Percentiles rank a stretch among this genome's conserved stretches.
Evolutionary conservation across 2,329 filamentous ascomycete genomes (phyloP).

Genomic region (Lasiodiplodia hormozganensis): DNA sequence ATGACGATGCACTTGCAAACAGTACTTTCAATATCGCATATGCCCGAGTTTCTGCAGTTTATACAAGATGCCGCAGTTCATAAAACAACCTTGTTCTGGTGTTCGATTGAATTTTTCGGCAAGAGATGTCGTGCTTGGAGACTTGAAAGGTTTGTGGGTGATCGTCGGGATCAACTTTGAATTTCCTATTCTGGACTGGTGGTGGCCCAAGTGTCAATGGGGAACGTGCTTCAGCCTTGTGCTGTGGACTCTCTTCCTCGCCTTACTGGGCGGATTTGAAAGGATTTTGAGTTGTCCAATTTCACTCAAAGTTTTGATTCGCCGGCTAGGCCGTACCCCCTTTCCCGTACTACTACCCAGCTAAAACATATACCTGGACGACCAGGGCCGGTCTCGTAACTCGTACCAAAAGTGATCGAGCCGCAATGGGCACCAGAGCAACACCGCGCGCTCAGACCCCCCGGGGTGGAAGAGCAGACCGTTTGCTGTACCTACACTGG

Average conservation of each 20-base stretch:
- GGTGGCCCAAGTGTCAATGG: not conserved
- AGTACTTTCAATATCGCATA: not conserved
- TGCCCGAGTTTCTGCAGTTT: not conserved
- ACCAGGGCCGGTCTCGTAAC: not conserved
- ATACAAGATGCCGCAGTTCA: rapidly evolving
- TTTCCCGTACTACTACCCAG: not conserved
- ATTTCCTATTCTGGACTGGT: not conserved
- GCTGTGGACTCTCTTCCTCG: not conserved
- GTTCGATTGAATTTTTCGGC: not conserved
- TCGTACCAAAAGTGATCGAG: not conserved
- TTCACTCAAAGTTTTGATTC: not conserved
- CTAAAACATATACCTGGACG: too few species aligned
- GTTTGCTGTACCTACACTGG: not conserved
- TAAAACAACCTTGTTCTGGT: not conserved
- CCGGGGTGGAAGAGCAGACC: not conserved
- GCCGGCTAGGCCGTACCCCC: not conserved
- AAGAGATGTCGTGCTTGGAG: not conserved
- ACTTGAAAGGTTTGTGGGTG: not conserved
- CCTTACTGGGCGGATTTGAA: not conserved
- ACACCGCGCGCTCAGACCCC: not conserved
- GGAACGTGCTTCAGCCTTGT: not conserved
- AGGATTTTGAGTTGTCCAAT: not conserved
- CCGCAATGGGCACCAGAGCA: not conserved
- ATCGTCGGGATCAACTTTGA: not conserved
- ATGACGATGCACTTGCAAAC: not conserved